These are phyloP conservation scores for Lactarius sp. DNA, from an alignment of 768 basidiomycete genomes.

Conservation along the genomic window DNA sequence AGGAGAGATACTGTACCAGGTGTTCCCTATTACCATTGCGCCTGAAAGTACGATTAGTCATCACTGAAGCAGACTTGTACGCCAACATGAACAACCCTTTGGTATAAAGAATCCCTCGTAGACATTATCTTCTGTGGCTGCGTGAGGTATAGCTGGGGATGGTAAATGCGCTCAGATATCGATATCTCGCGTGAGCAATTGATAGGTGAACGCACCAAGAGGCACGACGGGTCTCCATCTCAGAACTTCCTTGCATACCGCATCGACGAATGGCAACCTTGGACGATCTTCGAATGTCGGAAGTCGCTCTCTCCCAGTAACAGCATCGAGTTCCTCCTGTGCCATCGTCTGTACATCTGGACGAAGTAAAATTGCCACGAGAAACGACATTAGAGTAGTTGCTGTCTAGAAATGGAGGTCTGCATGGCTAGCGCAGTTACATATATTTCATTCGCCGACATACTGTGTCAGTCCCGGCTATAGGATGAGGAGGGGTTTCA, in stretches of 20 bases:
- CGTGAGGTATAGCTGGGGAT: conserved; percentile 21
- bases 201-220: conserved; percentile 13
- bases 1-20: not conserved
- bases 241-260: not conserved
- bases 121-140: conserved; percentile 17
- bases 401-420: not conserved
- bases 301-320: not conserved
- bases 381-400: not conserved
- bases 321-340: not conserved
- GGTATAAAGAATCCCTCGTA: conserved; percentile 27
- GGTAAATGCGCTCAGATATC: not conserved
- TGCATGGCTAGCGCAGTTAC: not conserved
- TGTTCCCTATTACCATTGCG: not conserved
- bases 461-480: conserved; percentile 15
- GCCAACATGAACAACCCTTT: not conserved
- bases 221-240: conserved; percentile 29
- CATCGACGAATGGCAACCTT: not conserved
- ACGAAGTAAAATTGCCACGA: not conserved
- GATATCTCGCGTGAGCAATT: not conserved
- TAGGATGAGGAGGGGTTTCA: not conserved
- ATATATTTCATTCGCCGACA: not conserved
- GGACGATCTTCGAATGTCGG: not conserved
- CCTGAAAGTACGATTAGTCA: not conserved
- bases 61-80: too few species aligned
- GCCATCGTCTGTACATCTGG: not conserved